Evolutionary conservation across 2,329 filamentous ascomycete genomes (phyloP), one percentile per base, ranked within the genome.

Genomic region (Cordyceps fumosorosea): DNA sequence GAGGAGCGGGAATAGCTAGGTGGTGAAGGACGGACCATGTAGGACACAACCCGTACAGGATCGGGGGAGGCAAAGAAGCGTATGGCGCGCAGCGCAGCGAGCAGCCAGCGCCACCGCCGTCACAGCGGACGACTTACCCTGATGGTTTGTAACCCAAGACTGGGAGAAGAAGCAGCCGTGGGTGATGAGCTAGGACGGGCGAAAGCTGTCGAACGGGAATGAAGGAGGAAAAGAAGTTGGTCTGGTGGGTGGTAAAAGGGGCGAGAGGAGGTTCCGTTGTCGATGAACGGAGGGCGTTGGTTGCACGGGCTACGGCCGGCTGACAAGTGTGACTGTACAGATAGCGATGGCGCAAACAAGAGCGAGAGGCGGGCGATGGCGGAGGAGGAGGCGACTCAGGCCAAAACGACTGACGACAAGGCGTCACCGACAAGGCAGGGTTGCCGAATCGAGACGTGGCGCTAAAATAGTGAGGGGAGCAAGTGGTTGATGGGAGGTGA

Each of bases 381-480:
- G 55, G 55, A 57, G 42, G n/a, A 42, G 18, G 37, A 22, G 54
- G 22, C 32, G 18, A 50, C 26, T 16, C 34, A 54, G 32, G 52
- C 55, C 55, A 59, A 51, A 52, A 24, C 47, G 56, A 34, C 22
- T n/a, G 47, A 59, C 14, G 29, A 42, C 47, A 52, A 59, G 56
- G 56, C 56, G 56, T 59, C 56, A 59, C 56, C 56, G 56, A 58
- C 56, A 51, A 47, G 44, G 56, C 56, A 59, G 51, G 34, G 47
- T 59, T 59, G 56, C 56, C 56, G 47, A 59, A 59, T 59, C 56
- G 56, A 59, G 56, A 59, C 56, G 56, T 32, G 56, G 56, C 56
- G 56, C 56, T 59, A 59, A 59, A 59, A n/a, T 59, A 59, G 56
- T 59, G 56, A 59, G 47, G 56, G 56, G 56, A 32, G 24, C 12